A percentile compares a stretch with the other conserved stretches of the same genome.
Evolutionary conservation across 2,329 filamentous ascomycete genomes (phyloP).

Genomic region (Aspergillus intermedius): DNA sequence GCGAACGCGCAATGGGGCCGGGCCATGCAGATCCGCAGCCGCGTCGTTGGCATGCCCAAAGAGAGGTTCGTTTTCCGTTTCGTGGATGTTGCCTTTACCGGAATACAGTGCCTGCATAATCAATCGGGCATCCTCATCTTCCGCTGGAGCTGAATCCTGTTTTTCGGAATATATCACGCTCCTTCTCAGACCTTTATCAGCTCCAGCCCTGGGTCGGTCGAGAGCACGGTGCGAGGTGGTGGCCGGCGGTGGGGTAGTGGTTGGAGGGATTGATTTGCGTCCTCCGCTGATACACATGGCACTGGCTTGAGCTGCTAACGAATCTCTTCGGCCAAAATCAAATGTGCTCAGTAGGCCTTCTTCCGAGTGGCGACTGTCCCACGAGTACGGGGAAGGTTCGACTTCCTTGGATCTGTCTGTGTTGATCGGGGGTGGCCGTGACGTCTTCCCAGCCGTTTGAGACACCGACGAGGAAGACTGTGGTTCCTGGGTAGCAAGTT

Average conservation of each 20-base stretch:
- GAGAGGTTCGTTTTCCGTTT: conserved; percentile 21
- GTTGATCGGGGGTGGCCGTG: conserved; percentile 38
- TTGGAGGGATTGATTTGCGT: conserved; percentile 8
- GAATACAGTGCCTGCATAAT: conserved; percentile 29
- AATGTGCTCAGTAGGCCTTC: conserved; percentile 43
- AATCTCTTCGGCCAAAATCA: conserved; percentile 15
- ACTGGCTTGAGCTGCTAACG: conserved; percentile 1
- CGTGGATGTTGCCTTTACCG: conserved; percentile 19
- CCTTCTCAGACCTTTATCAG: conserved; percentile 24
- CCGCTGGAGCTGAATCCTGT: conserved; percentile 20
- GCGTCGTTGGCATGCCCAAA: conserved; percentile 16
- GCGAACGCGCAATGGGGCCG: conserved; percentile 10
- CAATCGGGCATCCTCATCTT: conserved; percentile 37
- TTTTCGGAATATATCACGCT: conserved; percentile 24
- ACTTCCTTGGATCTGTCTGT: conserved; percentile 39
- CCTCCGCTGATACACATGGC: conserved; percentile 10
- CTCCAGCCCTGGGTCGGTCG: conserved; percentile 16
- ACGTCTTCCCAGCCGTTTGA: conserved; percentile 18
- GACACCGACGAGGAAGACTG: neutral
- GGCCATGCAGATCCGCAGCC: conserved; percentile 5
- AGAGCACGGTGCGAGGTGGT: conserved; percentile 28
- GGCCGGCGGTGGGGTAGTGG: conserved; percentile 10
- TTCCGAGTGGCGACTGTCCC: conserved; percentile 46
- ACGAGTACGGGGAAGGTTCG: conserved; percentile 47
- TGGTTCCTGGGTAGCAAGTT: neutral